Conservation (phyloP, 225 moss, liverwort and hornwort species). For the Thuidium tamariscinum region DNA sequence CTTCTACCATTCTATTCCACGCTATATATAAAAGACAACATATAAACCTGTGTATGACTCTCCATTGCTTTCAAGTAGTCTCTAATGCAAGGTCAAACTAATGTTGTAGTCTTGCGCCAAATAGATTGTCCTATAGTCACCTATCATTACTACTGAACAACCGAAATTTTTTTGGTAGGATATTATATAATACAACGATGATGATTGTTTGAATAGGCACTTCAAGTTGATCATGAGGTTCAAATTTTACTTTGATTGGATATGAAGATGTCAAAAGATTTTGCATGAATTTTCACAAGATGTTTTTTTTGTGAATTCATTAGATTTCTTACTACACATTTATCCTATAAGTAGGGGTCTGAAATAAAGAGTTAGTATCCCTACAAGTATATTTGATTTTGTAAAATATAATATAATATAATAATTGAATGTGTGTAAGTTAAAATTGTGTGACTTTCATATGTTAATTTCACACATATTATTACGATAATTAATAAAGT, state of each 20-base stretch:
- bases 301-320: no score
- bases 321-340: neutral
- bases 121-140: neutral
- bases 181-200: fast-evolving
- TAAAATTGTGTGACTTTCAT: neutral
- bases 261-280: neutral
- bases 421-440: neutral
- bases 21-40: no score
- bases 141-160: fast-evolving
- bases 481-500: neutral
- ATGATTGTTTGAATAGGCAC: neutral
- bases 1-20: neutral
- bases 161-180: fast-evolving
- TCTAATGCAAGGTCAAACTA: neutral
- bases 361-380: neutral
- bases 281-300: neutral
- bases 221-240: neutral
- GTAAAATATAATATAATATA: neutral
- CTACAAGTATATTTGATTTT: neutral
- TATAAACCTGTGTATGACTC: no score
- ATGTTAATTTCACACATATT: neutral
- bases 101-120: neutral
- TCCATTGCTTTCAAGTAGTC: fast-evolving
- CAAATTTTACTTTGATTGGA: neutral
- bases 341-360: neutral